Base-by-base conservation (phyloP, 1,139 yeast genomes). In the Candida neerlandica region DNA sequence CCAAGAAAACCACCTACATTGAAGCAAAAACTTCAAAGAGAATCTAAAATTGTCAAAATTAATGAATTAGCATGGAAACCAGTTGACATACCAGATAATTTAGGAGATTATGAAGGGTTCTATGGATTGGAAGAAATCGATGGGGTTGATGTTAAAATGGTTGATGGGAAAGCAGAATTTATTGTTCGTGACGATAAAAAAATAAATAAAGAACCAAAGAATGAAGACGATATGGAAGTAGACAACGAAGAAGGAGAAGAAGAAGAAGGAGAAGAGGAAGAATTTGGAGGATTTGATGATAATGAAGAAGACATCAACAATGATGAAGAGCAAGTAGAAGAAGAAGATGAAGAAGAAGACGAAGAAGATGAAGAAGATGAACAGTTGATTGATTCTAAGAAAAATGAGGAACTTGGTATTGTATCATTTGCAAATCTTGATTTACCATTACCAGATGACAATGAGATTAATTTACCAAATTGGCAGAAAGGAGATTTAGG, bases 41-140 rank as follows among this genome's bases (percentile, higher is more conserved):
- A 66, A 44, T 67, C 75, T 16, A 78, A 75, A 53, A 62, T 76
- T 14, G 81, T 85, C 15, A 69, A 71, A 43, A 78, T 81, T 1
- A 78, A 78, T 55, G 75, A 75, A 29, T 70, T 87, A 55, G 70
- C 73, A 18, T 94, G 99, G 99, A 87, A 86, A 58, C 68, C 84
- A 4, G 96, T 90, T 12, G 87, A 86, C 1, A 80, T 94, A 45
- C 94, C 96, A 4, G 94, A 89, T 55, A 85, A 90, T 35, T 67
- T 89, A 52, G 97, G 86, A 52, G 96, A 89, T 65, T 88, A 87
- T 63, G 92, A 87, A 59, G 97, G 97, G 0, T 86, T 91, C 58
- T 89, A 84, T 66, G 99, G 97, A 0, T 70, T 94, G 40, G 98
- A 94, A 66, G 99, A 94, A 65, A 80, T 94, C 47, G 97, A 91